Evolutionary conservation across 208 protist genomes (phyloP).

Genomic region (Acanthamoeba polyphaga): DNA sequence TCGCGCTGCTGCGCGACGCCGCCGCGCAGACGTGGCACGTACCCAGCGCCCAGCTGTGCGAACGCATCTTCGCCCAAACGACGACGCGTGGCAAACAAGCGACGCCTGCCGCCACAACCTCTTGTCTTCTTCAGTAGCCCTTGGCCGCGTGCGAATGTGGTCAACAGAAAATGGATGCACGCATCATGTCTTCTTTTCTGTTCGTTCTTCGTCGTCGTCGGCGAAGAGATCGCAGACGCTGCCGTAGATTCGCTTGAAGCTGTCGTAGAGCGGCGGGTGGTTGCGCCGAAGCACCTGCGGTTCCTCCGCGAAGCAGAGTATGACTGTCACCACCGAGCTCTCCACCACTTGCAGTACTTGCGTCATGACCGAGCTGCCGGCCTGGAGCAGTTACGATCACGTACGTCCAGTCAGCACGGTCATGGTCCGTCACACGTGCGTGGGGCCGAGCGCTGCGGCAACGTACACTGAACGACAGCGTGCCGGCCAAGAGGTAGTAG

Average conservation of each 20-base stretch:
- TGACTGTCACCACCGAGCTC: conserved; percentile 38
- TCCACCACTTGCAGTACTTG: conserved; percentile 50
- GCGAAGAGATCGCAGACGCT: background rate
- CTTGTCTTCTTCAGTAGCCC: too few species aligned
- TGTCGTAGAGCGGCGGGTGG: conserved; percentile 70
- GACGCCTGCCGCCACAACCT: too few species aligned
- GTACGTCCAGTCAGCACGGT: background rate
- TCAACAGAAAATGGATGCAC: too few species aligned
- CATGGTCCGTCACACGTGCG: background rate
- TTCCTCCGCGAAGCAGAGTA: conserved; percentile 60
- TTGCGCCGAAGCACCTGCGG: conserved; percentile 42
- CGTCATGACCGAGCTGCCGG: background rate
- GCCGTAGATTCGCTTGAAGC: background rate
- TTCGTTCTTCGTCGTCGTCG: background rate
- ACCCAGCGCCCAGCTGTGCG: background rate
- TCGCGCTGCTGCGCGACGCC: background rate
- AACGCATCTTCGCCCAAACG: too few species aligned
- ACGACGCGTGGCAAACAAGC: too few species aligned
- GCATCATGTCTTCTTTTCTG: too few species aligned
- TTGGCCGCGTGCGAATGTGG: too few species aligned
- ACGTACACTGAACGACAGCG: conserved; percentile 9
- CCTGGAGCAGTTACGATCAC: background rate
- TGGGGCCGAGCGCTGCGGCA: background rate
- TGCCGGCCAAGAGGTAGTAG: background rate
- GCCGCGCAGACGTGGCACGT: background rate